Base-by-base conservation (phyloP, 2,329 filamentous ascomycete species). In the Endothia cerciana region DNA sequence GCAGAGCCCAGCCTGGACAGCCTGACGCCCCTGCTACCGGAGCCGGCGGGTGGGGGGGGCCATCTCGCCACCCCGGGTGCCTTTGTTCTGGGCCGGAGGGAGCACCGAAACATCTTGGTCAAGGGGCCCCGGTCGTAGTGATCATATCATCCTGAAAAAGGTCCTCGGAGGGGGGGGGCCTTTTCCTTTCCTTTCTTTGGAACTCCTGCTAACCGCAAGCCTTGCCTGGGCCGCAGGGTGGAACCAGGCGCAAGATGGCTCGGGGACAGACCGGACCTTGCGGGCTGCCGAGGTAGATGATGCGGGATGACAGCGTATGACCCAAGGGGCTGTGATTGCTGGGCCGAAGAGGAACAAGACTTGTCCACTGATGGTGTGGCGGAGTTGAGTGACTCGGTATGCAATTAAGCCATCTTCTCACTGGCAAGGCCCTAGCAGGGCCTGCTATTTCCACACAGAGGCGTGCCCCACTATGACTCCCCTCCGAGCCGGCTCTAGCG, bases 31-130 rank as follows among this genome's bases (percentile, higher is more conserved):
- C 56, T 53, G 63, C 63, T 61, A 13, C 66, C 17, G 57, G 28
- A 17, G 49, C 22, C 15, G 41, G 8, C 36, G 30, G 40, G 56
- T 25, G 49, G 51, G n/a, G 47, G 10, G 30, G 25, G 41, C 63
- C 63, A 65, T 68, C 1, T 36, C 36, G 56, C 4, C 43, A 33
- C 10, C 2, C 19, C 4, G 8, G 17, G 17, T 38, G 51, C 19
- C 11, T 25, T 61, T 49, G 25, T 53, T 40, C 63, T 55, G 17
- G 51, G 51, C 41, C 40, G 38, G 43, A 33, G 22, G 41, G 53
- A 30, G 47, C 64, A 63, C 53, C 56, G 64, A 40, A 63, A 65
- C 66, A 68, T 68, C 13, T 40, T 45, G 38, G 25, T 55, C 33
- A 13, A 11, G 30, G 47, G 10, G 13, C 33, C 30, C 40, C n/a